Conservation (phyloP, 305 asterid genomes). For the Fraxinus angustifolia region DNA sequence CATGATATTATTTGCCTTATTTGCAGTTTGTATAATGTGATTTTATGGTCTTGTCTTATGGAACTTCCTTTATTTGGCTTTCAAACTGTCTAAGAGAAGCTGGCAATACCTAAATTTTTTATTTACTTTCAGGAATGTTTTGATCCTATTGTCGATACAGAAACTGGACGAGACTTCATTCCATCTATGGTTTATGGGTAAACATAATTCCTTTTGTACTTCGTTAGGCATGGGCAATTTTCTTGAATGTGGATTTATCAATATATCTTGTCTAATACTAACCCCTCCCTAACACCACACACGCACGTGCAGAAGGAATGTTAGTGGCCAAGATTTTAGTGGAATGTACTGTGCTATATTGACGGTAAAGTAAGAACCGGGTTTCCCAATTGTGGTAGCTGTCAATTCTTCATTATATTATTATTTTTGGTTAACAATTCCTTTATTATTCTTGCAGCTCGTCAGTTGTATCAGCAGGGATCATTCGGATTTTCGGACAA, state of each 20-base stretch:
- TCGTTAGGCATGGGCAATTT: neutral
- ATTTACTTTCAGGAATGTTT: conserved; percentile 66
- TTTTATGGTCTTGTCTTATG: neutral
- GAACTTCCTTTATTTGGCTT: neutral
- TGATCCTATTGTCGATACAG: conserved; percentile 89
- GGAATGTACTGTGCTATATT: conserved; percentile 62
- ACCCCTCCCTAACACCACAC: neutral
- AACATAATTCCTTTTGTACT: conserved; percentile 16
- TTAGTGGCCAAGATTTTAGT: conserved; percentile 57
- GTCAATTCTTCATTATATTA: neutral
- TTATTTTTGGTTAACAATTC: neutral
- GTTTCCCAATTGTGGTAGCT: neutral
- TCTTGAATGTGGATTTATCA: neutral
- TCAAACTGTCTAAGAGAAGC: neutral
- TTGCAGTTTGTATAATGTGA: neutral
- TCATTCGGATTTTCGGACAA: conserved; percentile 50
- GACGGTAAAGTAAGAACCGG: conserved; percentile 43
- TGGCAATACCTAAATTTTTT: conserved; percentile 10
- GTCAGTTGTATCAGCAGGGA: conserved; percentile 53
- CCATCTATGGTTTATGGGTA: conserved; percentile 98
- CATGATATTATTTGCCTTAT: neutral
- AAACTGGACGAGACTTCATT: conserved; percentile 91
- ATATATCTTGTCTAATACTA: neutral
- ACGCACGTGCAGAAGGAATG: conserved; percentile 41
- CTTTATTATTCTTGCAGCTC: conserved; percentile 40